Conservation (phyloP, 2,329 filamentous ascomycete genomes). For the Chrysoporthe cubensis region DNA sequence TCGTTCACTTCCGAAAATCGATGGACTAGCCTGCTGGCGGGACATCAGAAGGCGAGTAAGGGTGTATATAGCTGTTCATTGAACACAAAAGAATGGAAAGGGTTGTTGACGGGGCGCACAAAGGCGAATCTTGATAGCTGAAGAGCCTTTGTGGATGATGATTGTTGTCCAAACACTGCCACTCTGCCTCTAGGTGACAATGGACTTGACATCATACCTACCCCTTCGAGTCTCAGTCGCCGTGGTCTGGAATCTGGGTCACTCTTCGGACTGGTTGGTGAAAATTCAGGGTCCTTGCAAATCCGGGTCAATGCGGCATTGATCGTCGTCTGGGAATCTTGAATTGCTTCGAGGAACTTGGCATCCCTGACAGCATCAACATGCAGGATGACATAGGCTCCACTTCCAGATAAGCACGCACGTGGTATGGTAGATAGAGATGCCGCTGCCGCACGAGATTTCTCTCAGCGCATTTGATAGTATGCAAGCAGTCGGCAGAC, state of each 20-base stretch:
- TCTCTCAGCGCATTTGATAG: too few species aligned
- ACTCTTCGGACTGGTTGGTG: neutral
- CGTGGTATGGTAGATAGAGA: neutral
- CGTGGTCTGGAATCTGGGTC: neutral
- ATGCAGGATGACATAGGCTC: constrained; percentile 6
- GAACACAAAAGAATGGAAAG: neutral
- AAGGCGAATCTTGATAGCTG: neutral
- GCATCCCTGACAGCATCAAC: neutral
- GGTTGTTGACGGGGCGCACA: neutral
- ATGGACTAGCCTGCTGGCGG: neutral
- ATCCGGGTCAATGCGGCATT: neutral
- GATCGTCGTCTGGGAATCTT: neutral
- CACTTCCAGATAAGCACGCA: neutral
- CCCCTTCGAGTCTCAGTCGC: neutral
- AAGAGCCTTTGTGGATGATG: neutral
- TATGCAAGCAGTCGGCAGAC: too few species aligned
- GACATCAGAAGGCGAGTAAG: neutral
- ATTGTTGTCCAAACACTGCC: neutral
- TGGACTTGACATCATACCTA: neutral
- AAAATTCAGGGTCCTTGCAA: neutral
- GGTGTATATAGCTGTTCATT: neutral
- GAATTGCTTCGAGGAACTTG: neutral
- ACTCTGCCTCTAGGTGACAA: neutral
- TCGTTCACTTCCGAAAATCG: neutral
- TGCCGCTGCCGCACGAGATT: too few species aligned